Evolutionary conservation across 306 rosid species (phyloP).

Genomic region (Sindora glabra): DNA sequence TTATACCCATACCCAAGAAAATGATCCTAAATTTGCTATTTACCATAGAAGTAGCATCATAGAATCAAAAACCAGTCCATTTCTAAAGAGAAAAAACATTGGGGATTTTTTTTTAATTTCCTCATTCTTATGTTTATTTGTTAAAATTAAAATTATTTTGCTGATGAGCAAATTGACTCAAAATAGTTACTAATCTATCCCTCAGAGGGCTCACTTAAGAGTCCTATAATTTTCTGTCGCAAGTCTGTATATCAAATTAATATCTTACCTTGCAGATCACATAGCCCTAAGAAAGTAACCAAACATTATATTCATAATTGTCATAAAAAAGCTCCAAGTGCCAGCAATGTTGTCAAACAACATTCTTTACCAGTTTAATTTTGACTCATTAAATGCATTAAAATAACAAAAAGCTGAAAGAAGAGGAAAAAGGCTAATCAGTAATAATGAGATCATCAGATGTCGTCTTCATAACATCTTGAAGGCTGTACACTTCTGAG

Average conservation of each 20-base stretch:
- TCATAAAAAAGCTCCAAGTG: not conserved
- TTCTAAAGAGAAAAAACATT: not conserved
- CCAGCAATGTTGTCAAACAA: not conserved
- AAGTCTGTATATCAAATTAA: not conserved
- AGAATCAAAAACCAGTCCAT: too few relatives aligned
- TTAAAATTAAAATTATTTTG: not conserved
- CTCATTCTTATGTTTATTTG: too few relatives aligned
- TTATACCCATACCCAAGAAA: not conserved
- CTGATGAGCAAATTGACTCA: not conserved
- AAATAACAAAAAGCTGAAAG: constrained; percentile 3
- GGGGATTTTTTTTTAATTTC: too few relatives aligned
- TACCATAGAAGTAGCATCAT: not conserved
- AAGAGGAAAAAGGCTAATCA: constrained; percentile 1
- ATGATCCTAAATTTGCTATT: not conserved
- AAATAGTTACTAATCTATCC: too few relatives aligned
- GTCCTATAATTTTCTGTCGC: not conserved
- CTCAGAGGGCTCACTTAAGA: too few relatives aligned
- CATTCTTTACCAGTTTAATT: not conserved
- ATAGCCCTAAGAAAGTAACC: not conserved
- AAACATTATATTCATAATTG: not conserved
- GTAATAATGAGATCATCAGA: too few relatives aligned
- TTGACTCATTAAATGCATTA: not conserved
- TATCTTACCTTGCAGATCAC: not conserved
- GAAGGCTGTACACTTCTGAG: constrained; percentile 21
- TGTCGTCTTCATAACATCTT: not conserved